Base-by-base conservation (phyloP, 345 rosid species). In the Corymbia maculata region DNA sequence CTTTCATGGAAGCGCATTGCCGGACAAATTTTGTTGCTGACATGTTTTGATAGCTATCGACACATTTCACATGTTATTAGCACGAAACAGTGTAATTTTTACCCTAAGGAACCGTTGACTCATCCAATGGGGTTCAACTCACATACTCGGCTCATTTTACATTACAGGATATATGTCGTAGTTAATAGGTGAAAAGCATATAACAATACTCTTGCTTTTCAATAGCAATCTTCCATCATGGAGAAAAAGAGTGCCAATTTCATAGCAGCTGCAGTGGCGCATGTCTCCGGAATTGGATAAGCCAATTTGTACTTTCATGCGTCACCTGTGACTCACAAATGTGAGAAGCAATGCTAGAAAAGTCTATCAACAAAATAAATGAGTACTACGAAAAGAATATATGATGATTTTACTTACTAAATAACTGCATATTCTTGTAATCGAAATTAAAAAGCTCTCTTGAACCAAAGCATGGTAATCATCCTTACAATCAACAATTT, bases 401-500 rank as follows among this genome's bases (percentile, higher is more conserved):
- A 57, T 9, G 28, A 14, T 36, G 42, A 36, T 36, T 36, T 36
- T 36, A 4, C 42, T 36, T 36, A 36, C 42, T 36, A 36, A 36
- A 36, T 36, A 36, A 36, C 42, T 36, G 42, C 5, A 16, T 68
- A 68, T 32, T 30, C 4, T 0, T 15, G 79, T n/a, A 6, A 7
- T n/a, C 0, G 0, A 13, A 1, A n/a, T n/a, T 4, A 36, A n/a
- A 64, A n/a, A 3, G 19, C 75, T 64, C 75, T 64, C 36, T 64
- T n/a, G 42, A 64, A 3, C 75, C 75, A 64, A 64, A n/a, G 17
- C 44, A 68, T 8, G 79, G 45, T 4, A 16, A 8, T 30, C 45
- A 68, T 68, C 79, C 79, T 68, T 1, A 6, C 45, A 68, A 68
- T 15, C 22, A 16, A 68, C 13, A 68, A 32, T 17, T 68, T 68